These are phyloP conservation scores for Linderniella brevidens DNA, from an alignment of 257 asterid genomes.

Conservation along the genomic window DNA sequence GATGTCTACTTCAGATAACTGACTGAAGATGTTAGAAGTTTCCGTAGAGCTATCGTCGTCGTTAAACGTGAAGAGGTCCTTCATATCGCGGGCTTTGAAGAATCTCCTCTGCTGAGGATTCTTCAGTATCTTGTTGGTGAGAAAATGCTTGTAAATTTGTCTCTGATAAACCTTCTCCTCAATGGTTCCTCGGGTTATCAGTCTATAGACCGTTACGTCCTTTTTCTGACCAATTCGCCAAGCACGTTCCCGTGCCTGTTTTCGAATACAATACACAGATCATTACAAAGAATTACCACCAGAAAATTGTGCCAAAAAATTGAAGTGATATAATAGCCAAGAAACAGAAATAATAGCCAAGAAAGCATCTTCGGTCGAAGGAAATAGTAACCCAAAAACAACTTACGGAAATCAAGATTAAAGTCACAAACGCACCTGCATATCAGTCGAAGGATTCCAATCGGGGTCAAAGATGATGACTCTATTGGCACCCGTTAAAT, in stretches of 20 bases:
- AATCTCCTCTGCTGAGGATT: slow-evolving; percentile 96
- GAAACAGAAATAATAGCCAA: background rate
- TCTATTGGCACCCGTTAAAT: slow-evolving; percentile 91
- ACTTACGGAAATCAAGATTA: slow-evolving; percentile 6
- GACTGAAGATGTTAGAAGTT: slow-evolving; percentile 74
- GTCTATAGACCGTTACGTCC: slow-evolving; percentile 81
- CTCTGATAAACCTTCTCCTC: slow-evolving; percentile 99
- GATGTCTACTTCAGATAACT: slow-evolving; percentile 52
- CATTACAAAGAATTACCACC: slow-evolving; percentile 7
- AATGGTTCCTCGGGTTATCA: slow-evolving; percentile 94
- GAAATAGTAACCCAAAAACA: background rate
- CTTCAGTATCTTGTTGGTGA: slow-evolving; percentile 84
- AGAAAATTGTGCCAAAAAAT: slow-evolving; percentile 9
- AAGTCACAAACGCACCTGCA: slow-evolving; percentile 50
- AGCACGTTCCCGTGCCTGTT: slow-evolving; percentile 98
- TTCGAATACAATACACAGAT: slow-evolving; percentile 12
- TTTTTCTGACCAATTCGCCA: slow-evolving; percentile 98
- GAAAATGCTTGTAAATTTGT: slow-evolving; percentile 91
- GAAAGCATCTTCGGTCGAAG: background rate
- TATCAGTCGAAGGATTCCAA: slow-evolving; percentile 98
- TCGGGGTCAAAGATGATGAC: slow-evolving; percentile 97
- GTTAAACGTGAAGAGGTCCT: slow-evolving; percentile 78
- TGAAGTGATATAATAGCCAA: background rate
- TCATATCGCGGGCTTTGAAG: slow-evolving; percentile 93
- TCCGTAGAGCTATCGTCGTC: slow-evolving; percentile 79